Base-by-base conservation (phyloP, 257 asterid species). In the Penstemon eatonii region DNA sequence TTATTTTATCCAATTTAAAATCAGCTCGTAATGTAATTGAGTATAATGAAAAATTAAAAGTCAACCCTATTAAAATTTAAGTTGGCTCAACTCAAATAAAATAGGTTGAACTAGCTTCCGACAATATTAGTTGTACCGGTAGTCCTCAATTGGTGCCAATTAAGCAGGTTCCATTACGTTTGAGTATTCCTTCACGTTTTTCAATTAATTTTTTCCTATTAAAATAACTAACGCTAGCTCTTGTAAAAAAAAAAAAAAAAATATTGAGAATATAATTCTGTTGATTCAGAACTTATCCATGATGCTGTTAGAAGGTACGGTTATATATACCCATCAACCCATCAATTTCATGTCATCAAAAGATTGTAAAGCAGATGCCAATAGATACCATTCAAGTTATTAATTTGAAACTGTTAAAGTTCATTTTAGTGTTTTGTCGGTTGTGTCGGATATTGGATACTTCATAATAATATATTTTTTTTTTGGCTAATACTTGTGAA, bases 191-290 rank as follows among this genome's bases (percentile, higher is more conserved):
- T 25, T 25, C 33, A 25, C 2, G 33, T 25, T 74, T 70, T 44
- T 42, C 56, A 45, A 19, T 46, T 46, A 8, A 46, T 4, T 6
- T 46, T 6, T n/a, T n/a, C 12, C 52, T 6, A 3, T 46, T 46
- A 46, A 46, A 46, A 46, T 46, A 4, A 46, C 12, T n/a, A 0
- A 10, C 0, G 8, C 2, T 46, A 46, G 12, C 12, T 61, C 64
- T 25, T 25, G 2, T 25, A 25, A 25, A 25, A 25, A 25, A 25
- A 25, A 25, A 25, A 15, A 15, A 15, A 15, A 15, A 15, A 15
- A 15, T 7, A 47, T 25, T 69, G 43, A 73, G 84, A 80, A 76
- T 51, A 60, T 7, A 49, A 76, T 80, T 76, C 70, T 51, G 43
- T 69, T 57, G 13, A 60, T 38, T 47, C 18, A 44, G 45, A 37